A percentile compares a stretch with the other conserved stretches of the same genome.
These are phyloP conservation scores for Sarocladium brachiariae DNA, from an alignment of 2,329 filamentous ascomycete species.

Conservation along the genomic window DNA sequence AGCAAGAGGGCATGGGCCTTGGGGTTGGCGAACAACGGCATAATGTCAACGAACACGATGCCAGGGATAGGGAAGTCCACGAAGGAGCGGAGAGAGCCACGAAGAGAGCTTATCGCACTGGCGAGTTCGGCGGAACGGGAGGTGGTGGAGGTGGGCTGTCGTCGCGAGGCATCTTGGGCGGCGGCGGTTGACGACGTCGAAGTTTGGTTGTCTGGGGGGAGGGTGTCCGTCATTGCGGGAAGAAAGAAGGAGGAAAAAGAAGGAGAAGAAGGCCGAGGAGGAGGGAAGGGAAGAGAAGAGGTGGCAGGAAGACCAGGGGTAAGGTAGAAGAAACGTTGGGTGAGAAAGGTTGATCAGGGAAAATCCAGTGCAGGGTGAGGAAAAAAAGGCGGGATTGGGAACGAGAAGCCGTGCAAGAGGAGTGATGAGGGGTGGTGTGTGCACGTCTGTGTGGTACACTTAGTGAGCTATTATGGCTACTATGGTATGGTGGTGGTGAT, in stretches of 20 bases:
- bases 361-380: slow-evolving; percentile 6
- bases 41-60: slow-evolving; percentile 96
- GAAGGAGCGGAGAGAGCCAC: slow-evolving; percentile 72
- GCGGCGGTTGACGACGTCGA: slow-evolving; percentile 20
- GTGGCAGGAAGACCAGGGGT: neutral
- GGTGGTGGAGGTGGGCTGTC: slow-evolving; percentile 56
- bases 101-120: slow-evolving; percentile 64
- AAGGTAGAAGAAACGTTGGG: neutral
- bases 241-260: slow-evolving; percentile 12
- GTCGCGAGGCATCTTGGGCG: slow-evolving; percentile 53
- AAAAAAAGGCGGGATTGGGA: slow-evolving; percentile 6
- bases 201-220: slow-evolving; percentile 12
- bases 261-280: slow-evolving; percentile 12
- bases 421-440: neutral
- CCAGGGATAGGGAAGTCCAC: slow-evolving; percentile 87
- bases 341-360: neutral
- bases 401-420: neutral
- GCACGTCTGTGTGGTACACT: neutral
- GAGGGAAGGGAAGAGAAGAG: neutral
- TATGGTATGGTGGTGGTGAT: no score
- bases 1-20: slow-evolving; percentile 69
- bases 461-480: no score
- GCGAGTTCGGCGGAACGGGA: slow-evolving; percentile 56
- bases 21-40: slow-evolving; percentile 85
- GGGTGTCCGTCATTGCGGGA: slow-evolving; percentile 11